Conservation (phyloP, 2,329 filamentous ascomycete species). For the Cladosporium sp. region DNA sequence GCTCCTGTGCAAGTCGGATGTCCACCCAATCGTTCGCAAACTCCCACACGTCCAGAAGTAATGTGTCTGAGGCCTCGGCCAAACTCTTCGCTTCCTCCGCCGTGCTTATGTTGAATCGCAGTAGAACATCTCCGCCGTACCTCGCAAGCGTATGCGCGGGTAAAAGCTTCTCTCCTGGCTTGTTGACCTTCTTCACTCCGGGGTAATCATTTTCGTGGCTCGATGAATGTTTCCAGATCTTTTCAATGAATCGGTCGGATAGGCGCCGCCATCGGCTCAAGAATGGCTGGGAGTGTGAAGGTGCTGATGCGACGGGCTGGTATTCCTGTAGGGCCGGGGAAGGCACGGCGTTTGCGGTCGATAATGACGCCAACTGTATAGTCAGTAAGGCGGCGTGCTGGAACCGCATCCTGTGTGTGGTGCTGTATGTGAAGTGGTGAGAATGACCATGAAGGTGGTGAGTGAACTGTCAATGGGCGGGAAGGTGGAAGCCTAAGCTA, state of each 20-base stretch:
- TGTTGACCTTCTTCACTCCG: background rate
- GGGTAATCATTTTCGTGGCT: background rate
- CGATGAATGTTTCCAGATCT: slow-evolving; percentile 12
- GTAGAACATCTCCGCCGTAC: slow-evolving; percentile 79
- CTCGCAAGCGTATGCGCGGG: slow-evolving; percentile 28
- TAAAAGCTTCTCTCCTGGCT: background rate
- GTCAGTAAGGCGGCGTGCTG: slow-evolving; percentile 14
- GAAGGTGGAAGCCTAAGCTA: background rate
- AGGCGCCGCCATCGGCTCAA: slow-evolving; percentile 16
- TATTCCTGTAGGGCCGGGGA: slow-evolving; percentile 13
- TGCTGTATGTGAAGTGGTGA: background rate
- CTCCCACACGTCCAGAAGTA: slow-evolving; percentile 90
- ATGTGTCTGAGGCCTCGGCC: slow-evolving; percentile 65
- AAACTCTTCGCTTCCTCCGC: slow-evolving; percentile 65
- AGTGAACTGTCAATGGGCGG: background rate
- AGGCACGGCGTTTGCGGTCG: slow-evolving; percentile 16
- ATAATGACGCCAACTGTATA: slow-evolving; percentile 12
- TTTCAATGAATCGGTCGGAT: slow-evolving; percentile 16
- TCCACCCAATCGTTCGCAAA: slow-evolving; percentile 80
- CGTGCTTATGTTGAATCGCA: slow-evolving; percentile 77
- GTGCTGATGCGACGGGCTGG: slow-evolving; percentile 11
- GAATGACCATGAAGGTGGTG: slow-evolving; percentile 7
- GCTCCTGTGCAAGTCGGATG: slow-evolving; percentile 70
- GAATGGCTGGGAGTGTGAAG: background rate
- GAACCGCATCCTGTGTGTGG: slow-evolving; percentile 13